phyloP scores from a whole-genome alignment of 2,329 filamentous ascomycete genomes.

The Fusarium denticulatum region DNA sequence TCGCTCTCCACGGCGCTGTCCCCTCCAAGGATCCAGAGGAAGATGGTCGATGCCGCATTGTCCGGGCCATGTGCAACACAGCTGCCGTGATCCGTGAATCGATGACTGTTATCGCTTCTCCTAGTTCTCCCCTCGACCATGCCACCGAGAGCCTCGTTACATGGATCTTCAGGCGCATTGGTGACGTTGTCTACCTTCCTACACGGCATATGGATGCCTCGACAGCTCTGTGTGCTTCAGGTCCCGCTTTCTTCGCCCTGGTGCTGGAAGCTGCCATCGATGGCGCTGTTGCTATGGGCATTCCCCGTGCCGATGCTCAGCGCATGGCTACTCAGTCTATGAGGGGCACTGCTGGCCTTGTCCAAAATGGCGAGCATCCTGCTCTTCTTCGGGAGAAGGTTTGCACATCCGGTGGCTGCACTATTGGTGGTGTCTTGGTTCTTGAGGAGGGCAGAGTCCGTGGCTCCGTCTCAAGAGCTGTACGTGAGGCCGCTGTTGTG shows the following conservation, averaged over 20 bases:
- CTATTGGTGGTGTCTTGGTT: conserved; percentile 77
- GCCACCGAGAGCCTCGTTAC: conserved; percentile 68
- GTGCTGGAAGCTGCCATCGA: conserved; percentile 80
- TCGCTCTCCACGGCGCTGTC: conserved; percentile 67
- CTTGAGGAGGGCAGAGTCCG: conserved; percentile 78
- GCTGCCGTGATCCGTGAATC: conserved; percentile 80
- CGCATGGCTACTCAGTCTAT: conserved; percentile 84
- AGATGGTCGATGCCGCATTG: conserved; percentile 68
- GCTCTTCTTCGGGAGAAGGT: conserved; percentile 79
- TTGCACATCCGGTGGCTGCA: conserved; percentile 81
- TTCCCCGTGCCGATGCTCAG: conserved; percentile 77
- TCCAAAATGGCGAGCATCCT: conserved; percentile 78
- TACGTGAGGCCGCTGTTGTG: conserved; percentile 76
- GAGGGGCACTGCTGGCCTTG: conserved; percentile 75
- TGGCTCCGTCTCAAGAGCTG: conserved; percentile 72
- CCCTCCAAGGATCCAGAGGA: conserved; percentile 57
- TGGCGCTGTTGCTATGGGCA: conserved; percentile 80
- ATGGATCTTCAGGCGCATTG: conserved; percentile 82
- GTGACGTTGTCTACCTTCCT: conserved; percentile 74
- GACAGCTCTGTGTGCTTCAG: conserved; percentile 79
- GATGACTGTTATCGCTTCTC: conserved; percentile 82
- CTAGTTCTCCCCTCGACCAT: conserved; percentile 65
- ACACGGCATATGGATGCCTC: conserved; percentile 75
- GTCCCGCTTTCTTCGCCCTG: conserved; percentile 79
- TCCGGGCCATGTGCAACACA: conserved; percentile 87